These are phyloP conservation scores for Rhipidocladum racemiflorum DNA, from an alignment of 176 grass and related monocot genomes.

Conservation along the genomic window DNA sequence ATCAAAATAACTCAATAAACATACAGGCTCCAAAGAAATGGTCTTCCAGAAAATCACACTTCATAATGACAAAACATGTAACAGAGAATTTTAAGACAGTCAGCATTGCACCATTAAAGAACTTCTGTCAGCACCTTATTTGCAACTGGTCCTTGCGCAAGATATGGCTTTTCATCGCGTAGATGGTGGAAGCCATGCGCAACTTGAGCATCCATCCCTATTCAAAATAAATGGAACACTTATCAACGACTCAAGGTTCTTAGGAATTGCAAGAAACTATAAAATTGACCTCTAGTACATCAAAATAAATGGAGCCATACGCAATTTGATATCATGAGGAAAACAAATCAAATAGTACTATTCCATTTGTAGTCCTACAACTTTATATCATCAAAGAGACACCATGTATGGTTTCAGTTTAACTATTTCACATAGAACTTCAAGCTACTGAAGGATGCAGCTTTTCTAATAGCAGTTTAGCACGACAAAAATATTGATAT, in stretches of 20 bases:
- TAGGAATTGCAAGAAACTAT: conserved; percentile 18
- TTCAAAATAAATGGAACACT: conserved; percentile 35
- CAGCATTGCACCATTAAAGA: not conserved
- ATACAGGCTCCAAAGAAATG: not conserved
- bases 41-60: not conserved
- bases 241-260: not conserved
- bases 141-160: conserved; percentile 86
- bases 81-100: not conserved
- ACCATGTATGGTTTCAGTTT: not conserved
- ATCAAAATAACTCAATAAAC: not conserved
- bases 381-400: not conserved
- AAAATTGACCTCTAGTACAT: not conserved
- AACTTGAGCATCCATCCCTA: conserved; percentile 99
- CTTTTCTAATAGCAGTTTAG: not conserved
- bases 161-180: conserved; percentile 86
- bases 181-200: conserved; percentile 91
- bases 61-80: not conserved
- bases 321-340: not conserved
- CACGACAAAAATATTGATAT: not conserved
- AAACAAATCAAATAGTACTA: not conserved
- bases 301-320: too few species aligned
- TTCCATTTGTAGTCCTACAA: not conserved
- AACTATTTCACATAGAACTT: not conserved
- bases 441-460: not conserved
- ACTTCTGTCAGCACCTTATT: conserved; percentile 70